phyloP scores from a whole-genome alignment of 2,329 filamentous ascomycete genomes.

The Epichloe scottii region DNA sequence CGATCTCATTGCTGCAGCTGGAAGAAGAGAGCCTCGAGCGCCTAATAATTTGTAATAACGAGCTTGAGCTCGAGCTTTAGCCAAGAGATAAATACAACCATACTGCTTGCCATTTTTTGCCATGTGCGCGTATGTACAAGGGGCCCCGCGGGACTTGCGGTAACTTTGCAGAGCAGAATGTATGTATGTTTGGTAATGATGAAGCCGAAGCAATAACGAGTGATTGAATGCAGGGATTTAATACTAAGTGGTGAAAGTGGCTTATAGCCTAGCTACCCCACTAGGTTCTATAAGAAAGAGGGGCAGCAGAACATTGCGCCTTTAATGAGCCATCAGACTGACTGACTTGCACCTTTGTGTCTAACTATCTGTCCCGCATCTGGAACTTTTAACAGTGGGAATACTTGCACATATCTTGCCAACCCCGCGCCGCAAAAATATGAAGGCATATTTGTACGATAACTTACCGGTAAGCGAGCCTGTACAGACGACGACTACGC shows the following conservation, averaged over 20 bases:
- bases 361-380: not conserved
- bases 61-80: not conserved
- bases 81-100: too few species aligned
- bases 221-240: not conserved
- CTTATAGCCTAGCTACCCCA: too few species aligned
- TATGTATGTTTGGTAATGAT: not conserved
- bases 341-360: too few species aligned
- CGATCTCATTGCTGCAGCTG: slow-evolving; percentile 48
- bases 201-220: not conserved
- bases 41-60: not conserved
- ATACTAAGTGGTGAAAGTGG: too few species aligned
- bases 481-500: not conserved
- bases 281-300: too few species aligned
- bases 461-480: slow-evolving; percentile 34
- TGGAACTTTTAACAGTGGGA: not conserved
- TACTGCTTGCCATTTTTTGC: too few species aligned
- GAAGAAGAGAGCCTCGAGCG: slow-evolving; percentile 13
- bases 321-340: too few species aligned
- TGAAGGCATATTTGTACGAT: slow-evolving; percentile 48
- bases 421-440: slow-evolving; percentile 16
- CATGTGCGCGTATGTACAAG: not conserved
- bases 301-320: too few species aligned
- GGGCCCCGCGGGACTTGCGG: not conserved
- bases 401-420: not conserved
- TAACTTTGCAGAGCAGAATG: not conserved